These are phyloP conservation scores for Chlorella sp. DNA, from an alignment of 139 green algal genomes.

Conservation along the genomic window DNA sequence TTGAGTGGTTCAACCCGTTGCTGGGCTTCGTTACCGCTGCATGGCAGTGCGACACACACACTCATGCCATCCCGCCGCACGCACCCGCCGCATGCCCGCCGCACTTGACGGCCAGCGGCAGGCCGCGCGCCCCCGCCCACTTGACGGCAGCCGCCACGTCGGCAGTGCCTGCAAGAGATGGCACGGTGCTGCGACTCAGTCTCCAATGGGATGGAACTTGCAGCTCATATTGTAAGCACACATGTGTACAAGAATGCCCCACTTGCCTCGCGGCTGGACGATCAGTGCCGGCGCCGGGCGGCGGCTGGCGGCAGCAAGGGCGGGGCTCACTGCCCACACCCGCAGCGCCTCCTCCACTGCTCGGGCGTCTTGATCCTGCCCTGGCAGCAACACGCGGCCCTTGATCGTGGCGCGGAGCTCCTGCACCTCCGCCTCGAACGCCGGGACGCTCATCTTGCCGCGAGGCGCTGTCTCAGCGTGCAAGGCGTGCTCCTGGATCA, in stretches of 20 bases:
- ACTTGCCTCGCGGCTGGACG: neutral
- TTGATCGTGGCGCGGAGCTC: neutral
- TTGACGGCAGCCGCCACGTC: constrained; percentile 26
- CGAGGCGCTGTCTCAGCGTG: too few relatives aligned
- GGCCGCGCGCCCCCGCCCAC: neutral
- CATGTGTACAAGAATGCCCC: neutral
- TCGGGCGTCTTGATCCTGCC: neutral
- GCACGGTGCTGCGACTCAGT: neutral
- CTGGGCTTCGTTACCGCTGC: too few relatives aligned
- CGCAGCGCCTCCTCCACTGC: neutral
- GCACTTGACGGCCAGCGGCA: constrained; percentile 11
- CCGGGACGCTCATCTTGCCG: too few relatives aligned
- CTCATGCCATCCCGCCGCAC: neutral
- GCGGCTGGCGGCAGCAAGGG: neutral
- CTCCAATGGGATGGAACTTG: too few relatives aligned
- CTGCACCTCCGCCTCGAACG: neutral
- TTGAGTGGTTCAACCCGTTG: too few relatives aligned
- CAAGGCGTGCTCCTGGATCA: too few relatives aligned
- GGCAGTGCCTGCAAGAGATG: neutral
- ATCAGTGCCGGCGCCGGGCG: neutral
- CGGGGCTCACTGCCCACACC: neutral
- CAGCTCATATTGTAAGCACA: too few relatives aligned
- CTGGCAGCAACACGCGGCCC: neutral
- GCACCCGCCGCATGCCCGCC: constrained; percentile 25
- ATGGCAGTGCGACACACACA: too few relatives aligned